Percentiles rank a stretch among this genome's conserved stretches.
Conservation (phyloP, 164 flowering plant genomes). For the Buxus sempervirens region DNA sequence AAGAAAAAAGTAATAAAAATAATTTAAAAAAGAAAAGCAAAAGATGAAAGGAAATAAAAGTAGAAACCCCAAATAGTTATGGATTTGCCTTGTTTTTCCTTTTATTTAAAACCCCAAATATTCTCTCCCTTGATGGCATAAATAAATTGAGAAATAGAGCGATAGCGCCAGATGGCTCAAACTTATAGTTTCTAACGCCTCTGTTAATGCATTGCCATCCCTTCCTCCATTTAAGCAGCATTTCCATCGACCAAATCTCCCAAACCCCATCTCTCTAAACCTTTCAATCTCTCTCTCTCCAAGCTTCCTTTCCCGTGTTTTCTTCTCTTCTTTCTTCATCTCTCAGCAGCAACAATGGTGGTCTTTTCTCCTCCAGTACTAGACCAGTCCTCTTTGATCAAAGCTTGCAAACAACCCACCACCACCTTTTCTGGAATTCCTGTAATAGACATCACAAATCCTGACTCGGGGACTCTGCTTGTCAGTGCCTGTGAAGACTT, state of each 20-base stretch:
- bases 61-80: no score
- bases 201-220: background rate
- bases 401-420: conserved; percentile 45
- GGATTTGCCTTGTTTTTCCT: background rate
- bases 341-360: conserved; percentile 45
- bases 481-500: conserved; percentile 72
- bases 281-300: background rate
- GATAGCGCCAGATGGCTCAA: background rate
- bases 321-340: no score
- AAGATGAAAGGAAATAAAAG: no score
- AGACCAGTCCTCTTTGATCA: conserved; percentile 38
- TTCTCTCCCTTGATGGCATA: background rate
- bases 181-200: background rate
- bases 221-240: background rate
- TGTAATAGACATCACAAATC: conserved; percentile 57
- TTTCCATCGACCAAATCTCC: background rate
- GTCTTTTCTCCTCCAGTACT: conserved; percentile 53
- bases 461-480: conserved; percentile 40
- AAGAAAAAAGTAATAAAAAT: no score
- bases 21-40: no score
- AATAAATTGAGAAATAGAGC: background rate
- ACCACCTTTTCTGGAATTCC: conserved; percentile 42
- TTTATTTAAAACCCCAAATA: no score
- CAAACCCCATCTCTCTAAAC: background rate
- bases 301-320: background rate